These are phyloP conservation scores for Salvia sclarea DNA, from an alignment of 305 asterid genomes.

Conservation along the genomic window DNA sequence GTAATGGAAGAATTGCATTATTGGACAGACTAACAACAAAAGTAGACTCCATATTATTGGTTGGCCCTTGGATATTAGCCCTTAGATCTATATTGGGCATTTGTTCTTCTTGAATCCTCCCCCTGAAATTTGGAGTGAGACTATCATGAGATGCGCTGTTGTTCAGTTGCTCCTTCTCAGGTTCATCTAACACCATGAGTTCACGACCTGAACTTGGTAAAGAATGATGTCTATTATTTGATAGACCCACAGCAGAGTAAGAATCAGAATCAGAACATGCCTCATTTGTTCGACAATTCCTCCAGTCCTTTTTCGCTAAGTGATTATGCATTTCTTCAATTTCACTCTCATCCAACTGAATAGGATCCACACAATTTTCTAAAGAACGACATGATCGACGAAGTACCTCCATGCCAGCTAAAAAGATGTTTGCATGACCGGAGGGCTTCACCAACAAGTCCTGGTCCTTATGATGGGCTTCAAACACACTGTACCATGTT, in stretches of 20 bases:
- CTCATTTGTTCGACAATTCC: constrained; percentile 11
- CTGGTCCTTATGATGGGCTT: constrained; percentile 40
- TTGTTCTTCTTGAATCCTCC: constrained; percentile 32
- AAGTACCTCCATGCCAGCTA: constrained; percentile 42
- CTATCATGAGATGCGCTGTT: constrained; percentile 31
- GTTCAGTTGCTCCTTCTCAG: constrained; percentile 38
- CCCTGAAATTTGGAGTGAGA: constrained; percentile 1
- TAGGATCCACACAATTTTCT: constrained; percentile 61
- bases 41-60: constrained; percentile 23
- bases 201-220: constrained; percentile 41
- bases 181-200: constrained; percentile 50
- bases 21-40: constrained; percentile 15
- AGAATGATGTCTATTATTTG: constrained; percentile 2
- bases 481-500: constrained; percentile 57
- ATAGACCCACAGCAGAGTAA: constrained; percentile 14
- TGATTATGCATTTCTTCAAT: constrained; percentile 37
- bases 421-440: constrained; percentile 29
- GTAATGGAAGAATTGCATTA: constrained; percentile 4
- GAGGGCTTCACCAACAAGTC: constrained; percentile 35
- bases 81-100: constrained; percentile 27
- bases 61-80: constrained; percentile 19
- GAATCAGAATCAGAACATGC: constrained; percentile 15
- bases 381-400: constrained; percentile 45
- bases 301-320: constrained; percentile 22
- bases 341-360: constrained; percentile 50